Evolutionary conservation across 2,329 filamentous ascomycete genomes (phyloP), one percentile per base, ranked within the genome.

Genomic region (Cladosporium sp.): DNA sequence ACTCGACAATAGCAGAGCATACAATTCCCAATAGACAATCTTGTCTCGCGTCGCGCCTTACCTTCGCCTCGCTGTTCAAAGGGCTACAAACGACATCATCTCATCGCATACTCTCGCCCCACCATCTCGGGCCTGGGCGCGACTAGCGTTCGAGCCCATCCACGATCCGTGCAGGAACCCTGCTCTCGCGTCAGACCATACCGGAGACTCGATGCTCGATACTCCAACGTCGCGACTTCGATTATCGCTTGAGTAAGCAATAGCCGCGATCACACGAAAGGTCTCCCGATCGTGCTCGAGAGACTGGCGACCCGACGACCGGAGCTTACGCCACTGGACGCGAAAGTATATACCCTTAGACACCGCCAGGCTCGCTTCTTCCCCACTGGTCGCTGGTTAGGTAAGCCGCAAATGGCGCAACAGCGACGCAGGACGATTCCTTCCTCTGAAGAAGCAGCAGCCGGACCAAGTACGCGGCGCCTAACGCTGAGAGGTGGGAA

Each of bases 361-460:
- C 8, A 10, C 10, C 25, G 25, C 15, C n/a, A 19, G 3, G 32
- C 25, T 47, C 45, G 24, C n/a, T 9, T 34, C 8, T 48, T 2
- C 8, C 15, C 6, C 12, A 32, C 8, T 32, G 28, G 28, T n/a
- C n/a, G 25, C 25, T 28, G 25, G 19, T 19, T 50, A 17, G 13
- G 49, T n/a, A 40, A 39, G 20, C 24, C 25, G 24, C 49, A 53
- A 44, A 53, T 53, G 50, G 50, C 50, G 36, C 28, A 32, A 32
- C 36, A 40, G 36, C 36, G 36, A 34, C 15, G 36, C 9, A 28
- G 36, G 37, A 25, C 50, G 50, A 22, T 12, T 42, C 2, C 28
- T 32, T 22, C 50, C 25, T 34, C 50, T 42, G 37, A n/a, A 25
- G n/a, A n/a, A n/a, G n/a, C n/a, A n/a, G n/a, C n/a, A n/a, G 50